phyloP scores from a whole-genome alignment of 805 yeast species.

The Blastobotrys peoriensis region DNA sequence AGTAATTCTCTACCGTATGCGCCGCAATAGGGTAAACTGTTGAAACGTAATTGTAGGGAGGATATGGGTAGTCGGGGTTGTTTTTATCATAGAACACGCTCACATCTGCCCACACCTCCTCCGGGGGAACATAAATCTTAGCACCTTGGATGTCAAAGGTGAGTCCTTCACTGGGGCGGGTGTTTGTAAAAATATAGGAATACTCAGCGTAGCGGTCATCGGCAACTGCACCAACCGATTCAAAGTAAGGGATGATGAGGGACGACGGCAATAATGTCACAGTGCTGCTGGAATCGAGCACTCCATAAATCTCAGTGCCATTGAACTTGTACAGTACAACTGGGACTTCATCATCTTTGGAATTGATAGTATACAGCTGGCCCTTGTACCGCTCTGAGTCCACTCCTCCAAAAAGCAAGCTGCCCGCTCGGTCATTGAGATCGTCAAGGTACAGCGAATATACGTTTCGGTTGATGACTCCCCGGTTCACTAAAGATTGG shows the following conservation, averaged over 20 bases:
- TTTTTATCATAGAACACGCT: too few species aligned
- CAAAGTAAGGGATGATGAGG: too few species aligned
- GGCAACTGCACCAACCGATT: too few species aligned
- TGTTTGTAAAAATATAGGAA: neutral
- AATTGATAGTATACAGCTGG: slow-evolving; percentile 31
- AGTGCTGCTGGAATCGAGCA: slow-evolving; percentile 56
- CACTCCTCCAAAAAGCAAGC: slow-evolving; percentile 43
- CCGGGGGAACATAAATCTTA: neutral
- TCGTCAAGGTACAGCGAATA: slow-evolving; percentile 59
- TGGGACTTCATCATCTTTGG: slow-evolving; percentile 24
- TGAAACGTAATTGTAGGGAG: too few species aligned
- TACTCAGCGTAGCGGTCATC: too few species aligned
- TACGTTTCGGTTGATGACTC: slow-evolving; percentile 46
- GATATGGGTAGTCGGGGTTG: too few species aligned
- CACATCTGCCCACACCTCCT: too few species aligned
- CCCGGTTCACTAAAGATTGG: slow-evolving; percentile 45
- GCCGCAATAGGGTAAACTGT: too few species aligned
- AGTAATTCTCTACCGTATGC: too few species aligned
- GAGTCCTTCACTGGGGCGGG: neutral
- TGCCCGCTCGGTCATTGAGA: slow-evolving; percentile 23
- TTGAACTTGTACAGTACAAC: slow-evolving; percentile 8
- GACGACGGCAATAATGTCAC: slow-evolving; percentile 47
- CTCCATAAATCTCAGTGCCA: too few species aligned
- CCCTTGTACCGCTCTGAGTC: slow-evolving; percentile 40
- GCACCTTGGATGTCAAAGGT: neutral